Percentiles rank a stretch among this genome's conserved stretches.
These are phyloP conservation scores for Gremmenia infestans DNA, from an alignment of 2,329 filamentous ascomycete genomes.

Conservation along the genomic window DNA sequence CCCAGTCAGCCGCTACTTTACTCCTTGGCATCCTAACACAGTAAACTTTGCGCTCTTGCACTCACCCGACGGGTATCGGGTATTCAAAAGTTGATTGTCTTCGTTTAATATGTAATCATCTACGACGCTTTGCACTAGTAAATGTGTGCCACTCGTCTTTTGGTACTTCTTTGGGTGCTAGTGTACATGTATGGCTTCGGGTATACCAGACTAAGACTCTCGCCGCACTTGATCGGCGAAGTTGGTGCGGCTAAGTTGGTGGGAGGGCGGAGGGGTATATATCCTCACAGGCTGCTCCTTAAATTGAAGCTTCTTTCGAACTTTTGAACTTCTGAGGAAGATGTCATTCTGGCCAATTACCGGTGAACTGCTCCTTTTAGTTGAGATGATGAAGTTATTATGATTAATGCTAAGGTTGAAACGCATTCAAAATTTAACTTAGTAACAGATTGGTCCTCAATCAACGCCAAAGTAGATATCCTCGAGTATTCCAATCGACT, in stretches of 20 bases:
- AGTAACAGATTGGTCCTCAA: background rate
- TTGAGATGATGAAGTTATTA: too few species aligned
- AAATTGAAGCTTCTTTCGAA: too few species aligned
- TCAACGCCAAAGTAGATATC: background rate
- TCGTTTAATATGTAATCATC: background rate
- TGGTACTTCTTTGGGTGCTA: background rate
- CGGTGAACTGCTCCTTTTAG: too few species aligned
- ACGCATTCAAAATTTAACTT: background rate
- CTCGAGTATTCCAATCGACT: background rate
- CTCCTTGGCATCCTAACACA: background rate
- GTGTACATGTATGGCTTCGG: background rate
- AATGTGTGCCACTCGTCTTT: background rate
- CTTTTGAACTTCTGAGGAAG: too few species aligned
- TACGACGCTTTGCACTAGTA: background rate
- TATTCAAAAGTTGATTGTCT: background rate
- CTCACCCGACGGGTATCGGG: background rate
- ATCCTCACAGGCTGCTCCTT: too few species aligned
- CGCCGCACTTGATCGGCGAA: too few species aligned
- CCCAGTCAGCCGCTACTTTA: background rate
- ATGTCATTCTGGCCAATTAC: too few species aligned
- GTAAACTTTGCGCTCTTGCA: background rate
- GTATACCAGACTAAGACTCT: too few species aligned
- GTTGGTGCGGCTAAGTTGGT: background rate
- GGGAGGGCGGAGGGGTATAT: background rate
- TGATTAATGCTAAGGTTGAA: background rate